These are phyloP conservation scores for Halteria grandinella DNA, from an alignment of 73 alveolate species.

Conservation along the genomic window DNA sequence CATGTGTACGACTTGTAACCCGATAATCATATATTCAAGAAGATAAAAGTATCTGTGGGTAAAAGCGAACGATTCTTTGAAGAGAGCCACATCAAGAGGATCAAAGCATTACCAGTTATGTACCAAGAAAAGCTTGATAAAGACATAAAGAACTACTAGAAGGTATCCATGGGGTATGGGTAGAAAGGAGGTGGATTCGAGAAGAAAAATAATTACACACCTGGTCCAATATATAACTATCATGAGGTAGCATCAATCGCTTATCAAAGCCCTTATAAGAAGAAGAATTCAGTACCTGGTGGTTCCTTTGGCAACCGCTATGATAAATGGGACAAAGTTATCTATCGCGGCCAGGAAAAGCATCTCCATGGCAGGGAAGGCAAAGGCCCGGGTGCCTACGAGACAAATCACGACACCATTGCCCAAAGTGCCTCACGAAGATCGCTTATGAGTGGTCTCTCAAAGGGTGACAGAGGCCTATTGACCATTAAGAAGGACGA, in stretches of 20 bases:
- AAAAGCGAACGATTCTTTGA: conserved; percentile 35
- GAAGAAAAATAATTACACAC: conserved; percentile 24
- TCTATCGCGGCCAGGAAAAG: conserved; percentile 32
- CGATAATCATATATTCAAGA: conserved; percentile 18
- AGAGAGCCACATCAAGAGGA: neutral
- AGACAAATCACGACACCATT: conserved; percentile 2
- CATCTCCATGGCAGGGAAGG: conserved; percentile 51
- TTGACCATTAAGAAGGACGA: neutral
- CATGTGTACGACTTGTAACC: neutral
- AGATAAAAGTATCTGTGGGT: conserved; percentile 8
- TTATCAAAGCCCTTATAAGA: neutral
- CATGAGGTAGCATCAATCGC: conserved; percentile 17
- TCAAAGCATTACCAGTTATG: conserved; percentile 9
- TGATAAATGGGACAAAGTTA: conserved; percentile 52
- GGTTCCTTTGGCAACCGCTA: conserved; percentile 33
- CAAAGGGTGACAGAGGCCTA: conserved; percentile 35
- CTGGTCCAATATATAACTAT: conserved; percentile 42
- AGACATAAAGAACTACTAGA: neutral
- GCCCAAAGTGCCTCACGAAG: neutral
- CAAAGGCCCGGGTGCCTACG: conserved; percentile 45
- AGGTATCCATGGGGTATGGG: conserved; percentile 25
- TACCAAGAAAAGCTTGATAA: neutral
- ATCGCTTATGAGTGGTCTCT: neutral
- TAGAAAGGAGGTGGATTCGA: neutral
- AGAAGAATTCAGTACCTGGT: neutral